phyloP scores from a whole-genome alignment of 1,284 basidiomycete genomes.

The Trichosporon sp. region DNA sequence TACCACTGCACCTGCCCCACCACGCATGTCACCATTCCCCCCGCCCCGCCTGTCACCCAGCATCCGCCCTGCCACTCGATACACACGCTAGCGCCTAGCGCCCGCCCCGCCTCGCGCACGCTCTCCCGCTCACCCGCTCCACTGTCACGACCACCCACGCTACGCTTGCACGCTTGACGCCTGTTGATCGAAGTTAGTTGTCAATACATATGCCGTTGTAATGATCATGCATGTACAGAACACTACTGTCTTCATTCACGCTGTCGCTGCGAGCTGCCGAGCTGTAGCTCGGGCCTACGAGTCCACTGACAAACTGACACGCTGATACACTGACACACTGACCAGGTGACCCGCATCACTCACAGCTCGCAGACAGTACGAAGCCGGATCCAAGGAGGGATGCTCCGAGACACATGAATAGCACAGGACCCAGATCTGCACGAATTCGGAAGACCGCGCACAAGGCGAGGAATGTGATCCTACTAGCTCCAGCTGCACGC shows the following conservation, averaged over 20 bases:
- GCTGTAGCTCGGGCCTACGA: too few relatives aligned
- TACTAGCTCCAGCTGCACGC: too few relatives aligned
- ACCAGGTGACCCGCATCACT: too few relatives aligned
- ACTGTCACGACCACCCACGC: background rate
- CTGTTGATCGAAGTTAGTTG: background rate
- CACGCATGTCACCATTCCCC: background rate
- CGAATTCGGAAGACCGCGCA: background rate
- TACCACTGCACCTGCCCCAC: background rate
- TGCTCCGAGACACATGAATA: background rate
- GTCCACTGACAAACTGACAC: background rate
- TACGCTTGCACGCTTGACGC: background rate
- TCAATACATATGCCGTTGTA: background rate
- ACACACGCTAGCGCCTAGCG: background rate
- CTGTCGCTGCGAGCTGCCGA: background rate
- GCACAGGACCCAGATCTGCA: background rate
- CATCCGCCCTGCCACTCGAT: background rate
- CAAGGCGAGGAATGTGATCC: background rate
- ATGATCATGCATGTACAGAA: constrained; percentile 1
- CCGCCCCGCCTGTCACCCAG: background rate
- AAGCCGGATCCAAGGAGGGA: too few relatives aligned
- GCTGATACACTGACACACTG: background rate
- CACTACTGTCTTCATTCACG: background rate
- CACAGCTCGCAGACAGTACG: too few relatives aligned
- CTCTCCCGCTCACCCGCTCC: background rate
- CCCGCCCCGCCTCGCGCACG: background rate